Conservation (phyloP, 768 basidiomycete species). For the Guyanaporus albipodus region DNA sequence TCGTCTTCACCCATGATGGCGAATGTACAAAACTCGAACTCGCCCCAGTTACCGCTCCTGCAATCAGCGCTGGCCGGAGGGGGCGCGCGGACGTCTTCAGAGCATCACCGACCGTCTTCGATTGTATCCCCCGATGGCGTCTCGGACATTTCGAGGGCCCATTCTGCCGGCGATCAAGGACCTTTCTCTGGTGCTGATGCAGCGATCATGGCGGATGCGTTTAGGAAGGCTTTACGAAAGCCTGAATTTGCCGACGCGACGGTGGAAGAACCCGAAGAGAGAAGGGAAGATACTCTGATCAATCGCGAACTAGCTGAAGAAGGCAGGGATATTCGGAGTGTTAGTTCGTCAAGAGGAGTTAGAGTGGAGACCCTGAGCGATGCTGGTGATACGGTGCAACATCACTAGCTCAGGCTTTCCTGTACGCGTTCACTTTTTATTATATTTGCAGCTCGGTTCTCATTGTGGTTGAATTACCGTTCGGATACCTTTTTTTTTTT, state of each 20-base stretch:
- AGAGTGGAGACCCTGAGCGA: constrained; percentile 69
- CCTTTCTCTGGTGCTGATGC: constrained; percentile 84
- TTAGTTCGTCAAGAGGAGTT: constrained; percentile 74
- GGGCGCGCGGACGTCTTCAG: constrained; percentile 31
- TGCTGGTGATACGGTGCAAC: constrained; percentile 46
- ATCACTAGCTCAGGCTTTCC: constrained; percentile 38
- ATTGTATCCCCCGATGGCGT: constrained; percentile 66
- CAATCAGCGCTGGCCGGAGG: constrained; percentile 32
- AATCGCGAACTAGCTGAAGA: constrained; percentile 82
- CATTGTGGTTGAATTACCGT: constrained; percentile 30
- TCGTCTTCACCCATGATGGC: constrained; percentile 83
- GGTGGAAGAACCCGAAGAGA: constrained; percentile 57
- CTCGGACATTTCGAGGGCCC: constrained; percentile 62
- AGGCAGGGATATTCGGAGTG: constrained; percentile 84
- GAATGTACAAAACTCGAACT: constrained; percentile 42
- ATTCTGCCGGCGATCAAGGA: constrained; percentile 58
- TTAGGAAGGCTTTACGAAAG: constrained; percentile 82
- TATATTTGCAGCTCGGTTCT: constrained; percentile 34
- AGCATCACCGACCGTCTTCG: constrained; percentile 33
- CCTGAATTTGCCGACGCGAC: constrained; percentile 77
- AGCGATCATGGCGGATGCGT: constrained; percentile 90
- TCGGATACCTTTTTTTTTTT: constrained; percentile 36
- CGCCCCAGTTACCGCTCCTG: constrained; percentile 47
- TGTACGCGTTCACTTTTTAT: constrained; percentile 34
- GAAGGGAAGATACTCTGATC: constrained; percentile 40